Conservation (phyloP, 1,139 yeast species). For the Taphrina deformans region DNA sequence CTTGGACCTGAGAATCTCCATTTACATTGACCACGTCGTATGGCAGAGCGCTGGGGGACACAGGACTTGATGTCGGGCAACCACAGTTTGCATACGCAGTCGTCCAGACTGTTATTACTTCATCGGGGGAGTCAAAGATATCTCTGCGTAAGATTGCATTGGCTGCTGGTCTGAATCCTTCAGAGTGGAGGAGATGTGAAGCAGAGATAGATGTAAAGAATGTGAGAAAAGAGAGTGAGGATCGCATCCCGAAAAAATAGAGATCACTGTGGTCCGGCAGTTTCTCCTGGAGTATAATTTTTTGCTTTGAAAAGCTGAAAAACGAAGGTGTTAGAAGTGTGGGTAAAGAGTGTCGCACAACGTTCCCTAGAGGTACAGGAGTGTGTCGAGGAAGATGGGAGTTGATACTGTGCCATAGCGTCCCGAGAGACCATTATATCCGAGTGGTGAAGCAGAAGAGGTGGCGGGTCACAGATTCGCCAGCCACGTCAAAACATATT, state of each 20-base stretch:
- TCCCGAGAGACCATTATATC: neutral
- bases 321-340: too few species aligned
- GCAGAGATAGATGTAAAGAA: neutral
- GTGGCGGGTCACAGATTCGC: slow-evolving; percentile 1
- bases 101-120: neutral
- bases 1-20: slow-evolving; percentile 7
- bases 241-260: neutral
- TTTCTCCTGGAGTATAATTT: neutral
- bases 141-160: neutral
- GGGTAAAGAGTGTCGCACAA: too few species aligned
- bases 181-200: neutral
- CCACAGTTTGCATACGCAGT: slow-evolving; percentile 11
- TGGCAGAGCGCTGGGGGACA: neutral
- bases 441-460: neutral
- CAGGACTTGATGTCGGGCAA: neutral
- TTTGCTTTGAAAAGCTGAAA: too few species aligned
- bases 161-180: neutral
- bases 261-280: neutral
- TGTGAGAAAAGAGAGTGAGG: neutral
- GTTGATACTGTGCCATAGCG: too few species aligned
- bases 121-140: slow-evolving; percentile 11
- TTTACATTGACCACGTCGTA: slow-evolving; percentile 9
- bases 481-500: neutral
- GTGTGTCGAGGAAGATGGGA: too few species aligned
- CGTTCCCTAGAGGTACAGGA: too few species aligned